Base-by-base conservation (phyloP, 2,329 filamentous ascomycete species). In the Ophiostoma tasmaniense region DNA sequence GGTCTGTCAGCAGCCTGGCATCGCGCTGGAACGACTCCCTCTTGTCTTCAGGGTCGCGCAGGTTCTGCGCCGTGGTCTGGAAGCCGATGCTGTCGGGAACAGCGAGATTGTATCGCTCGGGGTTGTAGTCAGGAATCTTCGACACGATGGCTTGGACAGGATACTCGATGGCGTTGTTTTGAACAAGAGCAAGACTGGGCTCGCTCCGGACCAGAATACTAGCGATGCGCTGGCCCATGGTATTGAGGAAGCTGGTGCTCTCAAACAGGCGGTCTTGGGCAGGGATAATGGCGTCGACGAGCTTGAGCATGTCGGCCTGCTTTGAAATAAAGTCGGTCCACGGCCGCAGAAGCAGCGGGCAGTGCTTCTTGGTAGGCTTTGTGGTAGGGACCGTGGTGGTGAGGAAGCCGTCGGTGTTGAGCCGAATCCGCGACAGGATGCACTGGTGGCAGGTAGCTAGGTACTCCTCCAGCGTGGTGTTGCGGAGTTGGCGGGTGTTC, bases 391-490 rank as follows among this genome's bases (percentile, higher is more conserved):
- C 73, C 37, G 72, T 76, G 8, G 73, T 74, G 1, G 74, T 75
- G 3, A 77, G 72, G 64, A 65, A 69, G 35, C 33, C 66, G 64
- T 76, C 69, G 8, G 69, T 72, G 69, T 77, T 71, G n/a, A 79
- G 71, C 0, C 14, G 42, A 4, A 78, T 71, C 13, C 72, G 72
- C 13, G 73, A 61, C 30, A 73, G 76, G 22, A 78, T 68, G 3
- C 73, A 69, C 50, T 68, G 52, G 68, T 79, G 75, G 68, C 72
- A 78, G 13, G 73, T 71, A 42, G 68, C 33, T 33, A 79, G 74
- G 66, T 78, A 77, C 72, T 78, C 75, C 14, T 74, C 59, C 22
- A 79, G 68, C 61, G 75, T 77, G 10, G 74, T 78, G 13, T 50
- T 71, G 17, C 33, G 33, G 33, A 35, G 33, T 35, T 35, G 33